Evolutionary conservation across 768 basidiomycete species (phyloP).

Genomic region (Termitomyces sp.): DNA sequence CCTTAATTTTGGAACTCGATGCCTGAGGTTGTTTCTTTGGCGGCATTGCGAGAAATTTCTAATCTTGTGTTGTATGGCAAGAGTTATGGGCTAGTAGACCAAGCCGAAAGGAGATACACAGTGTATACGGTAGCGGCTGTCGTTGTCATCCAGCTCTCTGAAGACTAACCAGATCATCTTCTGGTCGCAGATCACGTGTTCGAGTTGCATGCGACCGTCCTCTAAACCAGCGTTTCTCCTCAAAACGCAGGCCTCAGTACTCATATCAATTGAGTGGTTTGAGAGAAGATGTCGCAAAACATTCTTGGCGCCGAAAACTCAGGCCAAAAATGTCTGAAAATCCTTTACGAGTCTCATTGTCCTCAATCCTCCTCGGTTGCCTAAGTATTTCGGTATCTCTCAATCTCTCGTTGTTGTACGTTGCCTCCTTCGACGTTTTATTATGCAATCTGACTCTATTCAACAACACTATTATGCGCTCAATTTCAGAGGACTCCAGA

Average conservation of each 20-base stretch:
- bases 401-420: not conserved
- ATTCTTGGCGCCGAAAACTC: too few species aligned
- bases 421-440: too few species aligned
- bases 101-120: not conserved
- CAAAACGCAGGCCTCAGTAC: too few species aligned
- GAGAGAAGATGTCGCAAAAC: too few species aligned
- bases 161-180: not conserved
- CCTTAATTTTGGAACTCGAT: conserved; percentile 19
- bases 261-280: too few species aligned
- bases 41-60: conserved; percentile 14
- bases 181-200: too few species aligned
- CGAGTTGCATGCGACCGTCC: too few species aligned
- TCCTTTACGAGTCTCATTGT: too few species aligned
- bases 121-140: not conserved
- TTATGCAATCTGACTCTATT: too few species aligned
- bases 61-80: not conserved
- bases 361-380: not conserved
- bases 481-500: too few species aligned
- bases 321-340: too few species aligned
- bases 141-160: not conserved
- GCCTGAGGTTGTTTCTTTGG: conserved; percentile 20
- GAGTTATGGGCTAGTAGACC: not conserved
- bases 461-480: not conserved
- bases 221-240: too few species aligned
- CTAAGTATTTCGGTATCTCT: not conserved